Conservation (phyloP, 2,329 filamentous ascomycete species). For the Claviceps maximensis region DNA sequence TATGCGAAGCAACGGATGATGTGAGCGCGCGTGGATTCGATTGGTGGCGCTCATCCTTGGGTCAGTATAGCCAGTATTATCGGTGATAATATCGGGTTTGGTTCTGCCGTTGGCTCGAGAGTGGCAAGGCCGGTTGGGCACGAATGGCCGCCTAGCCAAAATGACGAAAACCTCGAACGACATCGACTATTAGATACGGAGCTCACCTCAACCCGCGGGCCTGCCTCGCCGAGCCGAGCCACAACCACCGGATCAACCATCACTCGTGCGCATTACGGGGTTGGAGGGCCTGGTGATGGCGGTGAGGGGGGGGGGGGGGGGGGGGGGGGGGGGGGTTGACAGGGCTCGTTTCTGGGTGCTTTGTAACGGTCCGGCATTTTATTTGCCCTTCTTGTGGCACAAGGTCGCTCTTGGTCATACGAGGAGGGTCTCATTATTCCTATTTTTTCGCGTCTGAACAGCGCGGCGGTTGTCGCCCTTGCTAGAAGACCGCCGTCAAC, state of each 20-base stretch:
- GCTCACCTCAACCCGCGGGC: background rate
- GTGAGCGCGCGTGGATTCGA: background rate
- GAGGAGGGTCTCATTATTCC: background rate
- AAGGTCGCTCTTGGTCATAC: slow-evolving; percentile 1
- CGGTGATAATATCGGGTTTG: background rate
- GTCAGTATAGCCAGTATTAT: background rate
- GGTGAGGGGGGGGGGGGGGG: too few relatives aligned
- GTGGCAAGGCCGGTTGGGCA: slow-evolving; percentile 5
- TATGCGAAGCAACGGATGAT: background rate
- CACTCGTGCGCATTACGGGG: background rate
- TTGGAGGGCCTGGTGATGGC: background rate
- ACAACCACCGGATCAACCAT: background rate
- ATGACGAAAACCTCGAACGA: background rate
- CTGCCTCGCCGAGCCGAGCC: background rate
- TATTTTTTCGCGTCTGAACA: slow-evolving; percentile 2
- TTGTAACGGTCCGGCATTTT: background rate
- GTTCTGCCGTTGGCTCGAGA: background rate
- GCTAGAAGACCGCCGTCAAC: background rate
- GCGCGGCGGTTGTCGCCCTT: slow-evolving; percentile 4
- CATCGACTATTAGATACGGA: background rate
- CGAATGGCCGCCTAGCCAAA: slow-evolving; percentile 2
- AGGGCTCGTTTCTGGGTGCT: background rate
- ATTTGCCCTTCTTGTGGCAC: slow-evolving; percentile 4
- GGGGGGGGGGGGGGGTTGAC: background rate
- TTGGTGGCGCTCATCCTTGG: background rate